Evolutionary conservation across 2,329 filamentous ascomycete genomes (phyloP).

Genomic region (Ustilaginoidea virens): DNA sequence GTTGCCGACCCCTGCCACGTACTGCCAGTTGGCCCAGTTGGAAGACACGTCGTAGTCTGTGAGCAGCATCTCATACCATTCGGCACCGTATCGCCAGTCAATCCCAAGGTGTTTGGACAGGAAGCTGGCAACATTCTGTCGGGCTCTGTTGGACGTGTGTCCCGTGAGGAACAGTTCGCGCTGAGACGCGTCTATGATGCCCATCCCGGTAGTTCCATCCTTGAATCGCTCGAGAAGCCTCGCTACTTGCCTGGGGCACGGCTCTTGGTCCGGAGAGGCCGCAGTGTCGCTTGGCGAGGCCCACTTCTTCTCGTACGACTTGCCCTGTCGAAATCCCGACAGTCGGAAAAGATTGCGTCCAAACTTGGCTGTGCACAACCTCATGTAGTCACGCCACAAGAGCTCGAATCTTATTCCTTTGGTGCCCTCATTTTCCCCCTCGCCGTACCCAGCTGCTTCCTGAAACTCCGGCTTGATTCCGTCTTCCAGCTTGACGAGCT

Average conservation of each 20-base stretch:
- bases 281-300: constrained; percentile 23
- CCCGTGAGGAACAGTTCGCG: constrained; percentile 61
- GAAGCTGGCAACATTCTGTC: constrained; percentile 65
- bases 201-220: constrained; percentile 56
- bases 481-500: constrained; percentile 54
- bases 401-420: constrained; percentile 56
- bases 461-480: constrained; percentile 29
- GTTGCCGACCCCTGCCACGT: constrained; percentile 65
- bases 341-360: constrained; percentile 46
- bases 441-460: constrained; percentile 39
- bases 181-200: constrained; percentile 63
- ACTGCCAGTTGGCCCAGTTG: constrained; percentile 79
- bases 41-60: constrained; percentile 62
- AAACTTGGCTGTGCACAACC: constrained; percentile 59
- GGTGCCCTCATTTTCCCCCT: constrained; percentile 60
- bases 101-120: constrained; percentile 57
- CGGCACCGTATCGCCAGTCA: constrained; percentile 68
- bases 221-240: constrained; percentile 42
- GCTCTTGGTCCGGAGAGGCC: constrained; percentile 20
- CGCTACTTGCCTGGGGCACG: constrained; percentile 26
- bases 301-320: constrained; percentile 30
- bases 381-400: constrained; percentile 70
- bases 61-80: constrained; percentile 66
- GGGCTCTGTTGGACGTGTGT: constrained; percentile 61
- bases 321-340: constrained; percentile 42